Evolutionary conservation across 2,329 filamentous ascomycete genomes (phyloP), one percentile per base, ranked within the genome.

Genomic region (Fusarium phyllophilum): DNA sequence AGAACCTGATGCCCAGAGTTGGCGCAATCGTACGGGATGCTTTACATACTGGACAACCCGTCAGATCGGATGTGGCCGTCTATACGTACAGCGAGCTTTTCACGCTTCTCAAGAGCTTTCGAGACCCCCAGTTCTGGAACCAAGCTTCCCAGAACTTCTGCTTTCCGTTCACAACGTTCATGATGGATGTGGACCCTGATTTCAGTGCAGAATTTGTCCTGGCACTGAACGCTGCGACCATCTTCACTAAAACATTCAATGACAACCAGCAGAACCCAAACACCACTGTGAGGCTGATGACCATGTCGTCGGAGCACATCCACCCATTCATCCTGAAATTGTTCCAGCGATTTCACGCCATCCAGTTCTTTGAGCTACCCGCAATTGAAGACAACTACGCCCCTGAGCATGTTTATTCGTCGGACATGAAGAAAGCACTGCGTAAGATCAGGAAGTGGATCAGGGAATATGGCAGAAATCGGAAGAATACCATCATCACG

Each of bases 161-260:
- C 10, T 9, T 7, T 31, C 8, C 11, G 20, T 55, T 18, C 36
- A 55, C 51, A 6, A 7, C 29, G 15, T 29, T 55, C 51, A 4
- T 55, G 34, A 8, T 55, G 36, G 51, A 55, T 4, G 51, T 55
- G 11, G 51, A 55, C 15, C 51, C 51, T 41, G 36, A 29, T 8
- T 41, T 55, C 26, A 41, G 34, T 29, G 51, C 51, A 20, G 51
- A 55, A 55, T 55, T 55, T 22, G 51, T 42, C 26, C 36, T 55
- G 20, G 51, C 51, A 6, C 26, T 55, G 11, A 55, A 41, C 26
- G 51, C 51, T 55, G 34, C 36, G 24, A 29, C 51, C 10, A 11
- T 55, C 15, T 42, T 55, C 26, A 29, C 38, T 12, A 18, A 29
- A 7, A 55, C 51, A n/a, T 55, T 41, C 26, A 29, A 36, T 20